A percentile compares a stretch with the other conserved stretches of the same genome.
Conservation (phyloP, 495 filamentous ascomycete genomes). For the Aspergillus heteromorphus region DNA sequence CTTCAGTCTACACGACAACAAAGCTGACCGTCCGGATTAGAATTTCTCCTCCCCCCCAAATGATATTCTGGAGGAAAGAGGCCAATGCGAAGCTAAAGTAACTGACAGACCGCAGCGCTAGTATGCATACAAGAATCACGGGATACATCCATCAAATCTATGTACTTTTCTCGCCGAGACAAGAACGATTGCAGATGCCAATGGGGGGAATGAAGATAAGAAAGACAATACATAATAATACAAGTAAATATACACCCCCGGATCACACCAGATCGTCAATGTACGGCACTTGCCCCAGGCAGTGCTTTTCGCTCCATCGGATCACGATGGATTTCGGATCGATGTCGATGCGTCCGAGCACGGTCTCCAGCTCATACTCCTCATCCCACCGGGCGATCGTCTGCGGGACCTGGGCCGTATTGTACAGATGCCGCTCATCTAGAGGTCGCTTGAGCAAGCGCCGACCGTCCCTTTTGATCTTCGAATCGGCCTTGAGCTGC, state of each 20-base stretch:
- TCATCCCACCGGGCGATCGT: constrained; percentile 24
- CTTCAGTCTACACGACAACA: too few species aligned
- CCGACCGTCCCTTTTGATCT: constrained; percentile 9
- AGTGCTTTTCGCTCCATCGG: constrained; percentile 14
- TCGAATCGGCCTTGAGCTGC: constrained; percentile 6
- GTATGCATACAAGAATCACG: too few species aligned
- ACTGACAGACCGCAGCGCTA: too few species aligned
- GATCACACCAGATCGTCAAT: not conserved
- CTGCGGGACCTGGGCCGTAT: constrained; percentile 4
- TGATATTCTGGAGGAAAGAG: not conserved
- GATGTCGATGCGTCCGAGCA: constrained; percentile 14
- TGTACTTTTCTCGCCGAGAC: not conserved
- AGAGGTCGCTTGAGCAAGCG: constrained; percentile 11
- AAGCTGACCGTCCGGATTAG: too few species aligned
- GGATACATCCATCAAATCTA: too few species aligned
- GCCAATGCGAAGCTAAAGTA: too few species aligned
- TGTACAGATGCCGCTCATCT: constrained; percentile 11
- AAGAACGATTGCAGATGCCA: not conserved
- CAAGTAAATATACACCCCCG: not conserved
- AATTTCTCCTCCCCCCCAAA: not conserved
- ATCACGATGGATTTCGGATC: constrained; percentile 4
- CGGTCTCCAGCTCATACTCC: constrained; percentile 24
- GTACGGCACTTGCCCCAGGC: not conserved
- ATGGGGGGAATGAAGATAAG: too few species aligned
- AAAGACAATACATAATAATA: not conserved